Evolutionary conservation across 192 early-diverging fungal genomes (phyloP).

Genomic region (Entomortierella beljakovae): DNA sequence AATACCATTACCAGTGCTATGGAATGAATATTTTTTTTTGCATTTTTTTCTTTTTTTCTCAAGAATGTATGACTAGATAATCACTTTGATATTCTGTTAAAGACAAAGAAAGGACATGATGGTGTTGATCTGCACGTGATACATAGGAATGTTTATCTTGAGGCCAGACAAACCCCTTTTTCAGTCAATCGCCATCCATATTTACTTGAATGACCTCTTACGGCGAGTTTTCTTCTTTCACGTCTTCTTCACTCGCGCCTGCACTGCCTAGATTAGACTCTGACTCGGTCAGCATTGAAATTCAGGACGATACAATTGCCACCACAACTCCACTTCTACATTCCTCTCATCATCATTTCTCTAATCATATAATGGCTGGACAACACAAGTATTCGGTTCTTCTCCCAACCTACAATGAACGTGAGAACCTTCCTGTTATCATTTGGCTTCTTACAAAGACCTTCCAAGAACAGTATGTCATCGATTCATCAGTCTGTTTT

Average conservation of each 20-base stretch:
- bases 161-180: not conserved
- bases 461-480: conserved; percentile 75
- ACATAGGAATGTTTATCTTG: too few relatives aligned
- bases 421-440: conserved; percentile 96
- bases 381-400: conserved; percentile 90
- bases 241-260: conserved; percentile 10
- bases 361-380: conserved; percentile 18
- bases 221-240: conserved; percentile 10
- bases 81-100: not conserved
- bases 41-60: not conserved
- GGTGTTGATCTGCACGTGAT: conserved; percentile 1
- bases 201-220: conserved; percentile 19
- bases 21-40: conserved; percentile 3
- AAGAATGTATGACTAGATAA: not conserved
- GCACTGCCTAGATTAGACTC: conserved; percentile 15
- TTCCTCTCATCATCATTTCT: conserved; percentile 16
- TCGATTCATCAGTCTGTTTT: conserved; percentile 10
- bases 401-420: conserved; percentile 98
- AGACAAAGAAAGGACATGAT: not conserved
- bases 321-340: conserved; percentile 8
- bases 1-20: too few relatives aligned
- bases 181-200: not conserved
- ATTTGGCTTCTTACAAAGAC: conserved; percentile 91
- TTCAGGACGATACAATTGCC: conserved; percentile 30
- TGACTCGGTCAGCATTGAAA: conserved; percentile 54